Conservation (phyloP, 129 eudicot genomes). For the Arctium minus region DNA sequence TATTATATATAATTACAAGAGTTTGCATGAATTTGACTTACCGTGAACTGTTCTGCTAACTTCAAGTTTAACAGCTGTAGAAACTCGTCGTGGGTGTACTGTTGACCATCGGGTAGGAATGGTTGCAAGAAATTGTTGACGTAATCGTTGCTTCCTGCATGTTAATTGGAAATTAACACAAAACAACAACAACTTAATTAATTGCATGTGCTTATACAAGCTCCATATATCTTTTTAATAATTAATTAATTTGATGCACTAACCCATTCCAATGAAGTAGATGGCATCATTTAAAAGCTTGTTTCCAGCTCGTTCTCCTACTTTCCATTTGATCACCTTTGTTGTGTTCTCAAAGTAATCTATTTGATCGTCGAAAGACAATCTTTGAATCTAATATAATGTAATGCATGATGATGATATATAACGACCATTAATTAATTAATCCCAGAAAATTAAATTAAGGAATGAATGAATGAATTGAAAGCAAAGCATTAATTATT, state of each 20-base stretch:
- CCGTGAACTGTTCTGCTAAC: slow-evolving; percentile 65
- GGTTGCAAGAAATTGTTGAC: slow-evolving; percentile 90
- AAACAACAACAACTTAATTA: background rate
- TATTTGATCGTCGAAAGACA: slow-evolving; percentile 87
- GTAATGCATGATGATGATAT: background rate
- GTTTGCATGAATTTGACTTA: slow-evolving; percentile 4
- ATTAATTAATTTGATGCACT: background rate
- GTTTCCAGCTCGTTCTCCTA: slow-evolving; percentile 62
- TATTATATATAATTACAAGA: background rate
- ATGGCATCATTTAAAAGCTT: slow-evolving; percentile 56
- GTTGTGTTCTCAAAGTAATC: slow-evolving; percentile 61
- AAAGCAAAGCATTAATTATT: background rate
- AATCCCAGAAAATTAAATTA: background rate
- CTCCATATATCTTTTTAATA: too few species aligned
- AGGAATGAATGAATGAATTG: background rate
- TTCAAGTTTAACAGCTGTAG: slow-evolving; percentile 49
- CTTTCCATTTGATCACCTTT: slow-evolving; percentile 49
- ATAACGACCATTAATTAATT: background rate
- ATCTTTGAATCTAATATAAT: slow-evolving; percentile 54
- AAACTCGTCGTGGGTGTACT: slow-evolving; percentile 74
- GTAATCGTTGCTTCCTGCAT: slow-evolving; percentile 86
- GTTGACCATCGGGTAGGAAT: slow-evolving; percentile 64
- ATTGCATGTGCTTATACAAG: background rate
- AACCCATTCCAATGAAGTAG: slow-evolving; percentile 90
- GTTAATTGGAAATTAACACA: background rate